Evolutionary conservation across 345 rosid genomes (phyloP).

Genomic region (Hibiscus syriacus): DNA sequence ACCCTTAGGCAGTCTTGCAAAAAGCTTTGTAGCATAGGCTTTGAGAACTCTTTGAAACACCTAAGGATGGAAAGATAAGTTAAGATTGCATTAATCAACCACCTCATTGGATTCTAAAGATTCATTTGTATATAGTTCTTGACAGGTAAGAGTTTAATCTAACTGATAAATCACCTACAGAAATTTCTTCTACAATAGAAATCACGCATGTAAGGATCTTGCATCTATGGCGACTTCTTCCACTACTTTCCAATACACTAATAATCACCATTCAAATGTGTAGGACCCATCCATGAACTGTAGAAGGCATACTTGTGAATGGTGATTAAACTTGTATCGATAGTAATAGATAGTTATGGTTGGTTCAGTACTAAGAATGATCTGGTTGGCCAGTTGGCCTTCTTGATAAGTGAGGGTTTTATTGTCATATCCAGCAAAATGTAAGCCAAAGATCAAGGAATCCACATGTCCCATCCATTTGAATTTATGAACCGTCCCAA

Average conservation of each 20-base stretch:
- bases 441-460: neutral
- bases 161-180: neutral
- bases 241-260: neutral
- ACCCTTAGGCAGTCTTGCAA: slow-evolving; percentile 81
- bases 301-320: neutral
- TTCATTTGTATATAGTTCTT: neutral
- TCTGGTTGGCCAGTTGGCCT: neutral
- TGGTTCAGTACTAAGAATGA: neutral
- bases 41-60: slow-evolving; percentile 89
- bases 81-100: neutral
- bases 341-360: neutral
- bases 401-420: neutral
- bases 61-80: slow-evolving; percentile 27
- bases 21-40: slow-evolving; percentile 87
- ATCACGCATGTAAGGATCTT: neutral
- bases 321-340: neutral
- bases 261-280: neutral
- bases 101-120: neutral
- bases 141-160: neutral
- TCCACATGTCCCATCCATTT: neutral
- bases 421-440: neutral
- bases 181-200: neutral
- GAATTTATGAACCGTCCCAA: neutral
- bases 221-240: neutral
- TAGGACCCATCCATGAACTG: neutral